phyloP scores from a whole-genome alignment of 352 stramenopile genomes.

The Blastocystis sp. region DNA sequence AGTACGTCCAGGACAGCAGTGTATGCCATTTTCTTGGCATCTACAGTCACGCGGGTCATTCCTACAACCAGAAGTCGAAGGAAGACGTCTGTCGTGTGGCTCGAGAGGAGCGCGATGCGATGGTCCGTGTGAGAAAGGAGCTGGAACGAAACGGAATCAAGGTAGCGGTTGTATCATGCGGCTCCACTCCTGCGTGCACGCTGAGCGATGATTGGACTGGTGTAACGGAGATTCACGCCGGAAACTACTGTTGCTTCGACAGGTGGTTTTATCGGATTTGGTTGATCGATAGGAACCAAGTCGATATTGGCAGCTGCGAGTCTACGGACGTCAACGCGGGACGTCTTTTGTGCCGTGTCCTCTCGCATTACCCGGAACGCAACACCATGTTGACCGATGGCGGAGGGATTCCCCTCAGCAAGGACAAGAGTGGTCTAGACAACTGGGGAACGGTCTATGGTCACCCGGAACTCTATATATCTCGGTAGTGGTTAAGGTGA shows the following conservation, averaged over 20 bases:
- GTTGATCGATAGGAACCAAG: constrained; percentile 7
- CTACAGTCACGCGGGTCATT: constrained; percentile 53
- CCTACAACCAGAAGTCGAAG: constrained; percentile 22
- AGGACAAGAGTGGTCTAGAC: constrained; percentile 27
- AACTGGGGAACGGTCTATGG: constrained; percentile 3
- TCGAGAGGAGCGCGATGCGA: constrained; percentile 8
- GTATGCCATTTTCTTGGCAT: constrained; percentile 12
- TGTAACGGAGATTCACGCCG: constrained; percentile 46
- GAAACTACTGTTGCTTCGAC: constrained; percentile 50
- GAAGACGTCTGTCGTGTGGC: constrained; percentile 25
- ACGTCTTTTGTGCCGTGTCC: background rate
- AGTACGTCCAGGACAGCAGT: background rate
- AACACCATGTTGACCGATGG: constrained; percentile 35
- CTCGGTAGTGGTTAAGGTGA: background rate
- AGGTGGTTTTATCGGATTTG: background rate
- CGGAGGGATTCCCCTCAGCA: constrained; percentile 49
- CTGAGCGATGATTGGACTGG: constrained; percentile 20
- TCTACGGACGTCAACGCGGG: background rate
- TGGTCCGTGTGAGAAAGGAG: background rate
- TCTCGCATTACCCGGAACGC: constrained; percentile 6
- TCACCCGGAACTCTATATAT: constrained; percentile 40
- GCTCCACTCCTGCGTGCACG: constrained; percentile 46
- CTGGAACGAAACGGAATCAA: background rate
- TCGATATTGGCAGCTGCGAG: constrained; percentile 1
- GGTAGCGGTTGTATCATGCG: constrained; percentile 15